A percentile compares a stretch with the other conserved stretches of the same genome.
phyloP scores from a whole-genome alignment of 495 filamentous ascomycete genomes.

The Podospora pseudopauciseta region DNA sequence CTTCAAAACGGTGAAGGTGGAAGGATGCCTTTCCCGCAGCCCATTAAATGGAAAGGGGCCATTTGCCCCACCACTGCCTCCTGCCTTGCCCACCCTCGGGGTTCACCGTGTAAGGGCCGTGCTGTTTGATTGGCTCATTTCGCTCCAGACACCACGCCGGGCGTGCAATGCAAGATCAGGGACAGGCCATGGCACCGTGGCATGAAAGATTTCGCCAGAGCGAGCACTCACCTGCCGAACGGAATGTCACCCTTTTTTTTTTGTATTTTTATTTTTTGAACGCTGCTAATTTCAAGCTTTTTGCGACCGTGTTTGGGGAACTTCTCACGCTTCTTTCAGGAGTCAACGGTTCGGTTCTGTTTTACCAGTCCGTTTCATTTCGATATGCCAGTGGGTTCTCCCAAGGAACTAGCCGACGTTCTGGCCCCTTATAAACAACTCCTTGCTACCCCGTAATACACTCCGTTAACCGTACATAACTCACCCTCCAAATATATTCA shows the following conservation, averaged over 20 bases:
- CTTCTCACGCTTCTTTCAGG: background rate
- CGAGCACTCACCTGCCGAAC: slow-evolving; percentile 2
- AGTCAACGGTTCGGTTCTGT: background rate
- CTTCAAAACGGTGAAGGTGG: slow-evolving; percentile 22
- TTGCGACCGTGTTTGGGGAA: background rate
- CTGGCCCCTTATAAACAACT: background rate
- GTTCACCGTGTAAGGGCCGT: slow-evolving; percentile 2
- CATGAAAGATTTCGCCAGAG: background rate
- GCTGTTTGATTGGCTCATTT: background rate
- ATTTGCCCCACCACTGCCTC: background rate
- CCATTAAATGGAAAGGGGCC: slow-evolving; percentile 22
- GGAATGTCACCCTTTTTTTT: slow-evolving; percentile 4
- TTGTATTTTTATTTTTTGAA: background rate
- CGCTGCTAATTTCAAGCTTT: slow-evolving; percentile 1
- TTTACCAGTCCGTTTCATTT: background rate
- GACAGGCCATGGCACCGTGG: background rate
- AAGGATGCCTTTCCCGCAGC: slow-evolving; percentile 20
- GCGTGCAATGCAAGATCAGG: slow-evolving; percentile 12
- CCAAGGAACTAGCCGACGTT: background rate
- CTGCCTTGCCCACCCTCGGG: slow-evolving; percentile 13
- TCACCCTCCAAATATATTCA: background rate
- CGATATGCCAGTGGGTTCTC: background rate
- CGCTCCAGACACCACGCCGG: background rate
- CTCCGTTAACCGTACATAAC: too few relatives aligned
- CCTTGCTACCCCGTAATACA: background rate